Conservation (phyloP, 768 basidiomycete genomes). For the Suillus luteus region DNA sequence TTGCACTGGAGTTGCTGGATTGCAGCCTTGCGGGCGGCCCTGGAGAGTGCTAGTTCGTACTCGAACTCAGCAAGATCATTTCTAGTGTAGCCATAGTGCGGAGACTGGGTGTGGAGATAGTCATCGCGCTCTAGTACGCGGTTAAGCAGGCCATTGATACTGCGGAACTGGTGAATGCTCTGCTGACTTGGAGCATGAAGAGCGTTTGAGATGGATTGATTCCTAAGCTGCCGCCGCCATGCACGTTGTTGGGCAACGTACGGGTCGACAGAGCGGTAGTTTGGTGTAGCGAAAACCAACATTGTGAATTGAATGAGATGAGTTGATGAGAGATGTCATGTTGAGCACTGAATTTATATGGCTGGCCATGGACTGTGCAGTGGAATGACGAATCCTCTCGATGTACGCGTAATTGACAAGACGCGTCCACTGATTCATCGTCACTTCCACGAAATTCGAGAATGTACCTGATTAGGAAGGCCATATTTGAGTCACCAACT, state of each 20-base stretch:
- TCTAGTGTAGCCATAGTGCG: background rate
- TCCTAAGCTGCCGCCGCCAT: background rate
- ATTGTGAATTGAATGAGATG: slow-evolving; percentile 11
- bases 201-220: slow-evolving; percentile 10
- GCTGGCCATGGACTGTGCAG: background rate
- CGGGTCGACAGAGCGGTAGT: background rate
- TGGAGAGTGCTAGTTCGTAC: background rate
- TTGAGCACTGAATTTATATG: slow-evolving; percentile 5
- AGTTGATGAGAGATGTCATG: background rate
- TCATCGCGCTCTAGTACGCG: slow-evolving; percentile 2
- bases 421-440: background rate
- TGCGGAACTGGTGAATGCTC: background rate
- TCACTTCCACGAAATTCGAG: slow-evolving; percentile 1
- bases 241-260: slow-evolving; percentile 31
- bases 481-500: background rate
- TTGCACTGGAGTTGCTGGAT: background rate
- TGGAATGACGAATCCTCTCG: background rate
- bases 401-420: background rate
- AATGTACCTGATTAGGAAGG: background rate
- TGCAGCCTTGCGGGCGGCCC: background rate
- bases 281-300: slow-evolving; percentile 7
- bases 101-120: background rate
- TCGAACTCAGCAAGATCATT: background rate
- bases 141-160: background rate
- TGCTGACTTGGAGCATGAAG: background rate